Conservation (phyloP, 1,284 basidiomycete genomes). For the Moesziomyces sp. region DNA sequence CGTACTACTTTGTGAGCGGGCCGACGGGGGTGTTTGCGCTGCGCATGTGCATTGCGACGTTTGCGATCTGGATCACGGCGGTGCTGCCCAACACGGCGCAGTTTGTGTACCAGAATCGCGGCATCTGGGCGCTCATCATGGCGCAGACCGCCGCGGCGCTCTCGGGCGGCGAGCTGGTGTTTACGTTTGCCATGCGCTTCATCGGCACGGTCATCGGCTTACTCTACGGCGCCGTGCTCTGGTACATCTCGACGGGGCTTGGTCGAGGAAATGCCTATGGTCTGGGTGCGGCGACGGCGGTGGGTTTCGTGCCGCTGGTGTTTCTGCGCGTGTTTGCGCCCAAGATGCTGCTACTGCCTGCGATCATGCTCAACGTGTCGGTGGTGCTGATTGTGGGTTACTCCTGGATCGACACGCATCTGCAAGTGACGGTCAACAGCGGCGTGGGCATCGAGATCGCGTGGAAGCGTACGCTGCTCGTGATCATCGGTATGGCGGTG, state of each 20-base stretch:
- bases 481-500: constrained; percentile 63
- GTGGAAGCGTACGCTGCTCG: constrained; percentile 69
- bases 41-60: constrained; percentile 72
- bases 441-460: constrained; percentile 70
- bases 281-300: constrained; percentile 76
- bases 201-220: constrained; percentile 68
- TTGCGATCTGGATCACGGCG: constrained; percentile 74
- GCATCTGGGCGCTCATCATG: constrained; percentile 65
- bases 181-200: constrained; percentile 52
- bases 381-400: constrained; percentile 68
- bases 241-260: constrained; percentile 74
- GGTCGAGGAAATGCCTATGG: constrained; percentile 75
- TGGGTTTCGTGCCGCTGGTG: constrained; percentile 75
- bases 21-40: constrained; percentile 75
- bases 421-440: constrained; percentile 53
- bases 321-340: constrained; percentile 78
- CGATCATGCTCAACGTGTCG: constrained; percentile 79
- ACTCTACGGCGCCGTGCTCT: constrained; percentile 76
- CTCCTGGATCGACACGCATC: constrained; percentile 52
- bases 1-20: constrained; percentile 28
- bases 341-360: constrained; percentile 76
- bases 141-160: constrained; percentile 59
- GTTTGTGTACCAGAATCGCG: constrained; percentile 64
- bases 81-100: constrained; percentile 37
- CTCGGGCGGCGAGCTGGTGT: constrained; percentile 59